Evolutionary conservation across 2,329 filamentous ascomycete genomes (phyloP).

Genomic region (Ophiostoma novo-ulmi): DNA sequence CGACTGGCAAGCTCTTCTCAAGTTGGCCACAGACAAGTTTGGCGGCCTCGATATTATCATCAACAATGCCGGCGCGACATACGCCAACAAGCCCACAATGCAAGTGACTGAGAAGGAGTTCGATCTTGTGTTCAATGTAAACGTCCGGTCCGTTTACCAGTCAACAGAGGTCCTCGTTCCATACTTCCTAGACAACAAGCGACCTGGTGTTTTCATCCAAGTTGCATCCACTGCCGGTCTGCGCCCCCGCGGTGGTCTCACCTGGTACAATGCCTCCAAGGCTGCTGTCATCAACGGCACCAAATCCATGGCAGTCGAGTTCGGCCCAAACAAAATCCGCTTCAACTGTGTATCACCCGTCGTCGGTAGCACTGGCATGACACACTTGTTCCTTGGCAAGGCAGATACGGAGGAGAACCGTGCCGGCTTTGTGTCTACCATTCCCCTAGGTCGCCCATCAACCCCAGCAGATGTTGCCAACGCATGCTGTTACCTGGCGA

Average conservation of each 20-base stretch:
- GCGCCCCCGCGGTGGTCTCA: constrained; percentile 56
- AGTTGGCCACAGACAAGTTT: constrained; percentile 42
- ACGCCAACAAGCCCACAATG: constrained; percentile 57
- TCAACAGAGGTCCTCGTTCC: constrained; percentile 56
- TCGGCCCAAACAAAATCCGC: constrained; percentile 64
- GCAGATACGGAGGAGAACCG: constrained; percentile 58
- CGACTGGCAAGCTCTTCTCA: constrained; percentile 50
- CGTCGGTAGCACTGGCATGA: constrained; percentile 57
- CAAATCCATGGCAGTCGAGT: constrained; percentile 63
- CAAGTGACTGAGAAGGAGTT: constrained; percentile 63
- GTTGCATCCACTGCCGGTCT: constrained; percentile 60
- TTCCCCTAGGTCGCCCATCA: constrained; percentile 52
- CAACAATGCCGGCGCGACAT: constrained; percentile 57
- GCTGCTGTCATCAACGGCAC: constrained; percentile 58
- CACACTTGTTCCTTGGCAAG: constrained; percentile 53
- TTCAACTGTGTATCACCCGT: constrained; percentile 69
- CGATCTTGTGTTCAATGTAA: constrained; percentile 61
- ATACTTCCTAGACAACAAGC: constrained; percentile 53
- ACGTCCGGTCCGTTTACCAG: constrained; percentile 62
- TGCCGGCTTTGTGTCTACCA: constrained; percentile 48
- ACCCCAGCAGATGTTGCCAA: constrained; percentile 65
- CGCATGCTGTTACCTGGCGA: constrained; percentile 63
- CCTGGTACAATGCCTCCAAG: constrained; percentile 68
- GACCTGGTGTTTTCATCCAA: constrained; percentile 58
- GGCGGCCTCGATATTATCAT: constrained; percentile 54